Percentiles rank a stretch among this genome's conserved stretches.
These are phyloP conservation scores for Scortechinia acanthostroma DNA, from an alignment of 2,329 filamentous ascomycete genomes.

Conservation along the genomic window DNA sequence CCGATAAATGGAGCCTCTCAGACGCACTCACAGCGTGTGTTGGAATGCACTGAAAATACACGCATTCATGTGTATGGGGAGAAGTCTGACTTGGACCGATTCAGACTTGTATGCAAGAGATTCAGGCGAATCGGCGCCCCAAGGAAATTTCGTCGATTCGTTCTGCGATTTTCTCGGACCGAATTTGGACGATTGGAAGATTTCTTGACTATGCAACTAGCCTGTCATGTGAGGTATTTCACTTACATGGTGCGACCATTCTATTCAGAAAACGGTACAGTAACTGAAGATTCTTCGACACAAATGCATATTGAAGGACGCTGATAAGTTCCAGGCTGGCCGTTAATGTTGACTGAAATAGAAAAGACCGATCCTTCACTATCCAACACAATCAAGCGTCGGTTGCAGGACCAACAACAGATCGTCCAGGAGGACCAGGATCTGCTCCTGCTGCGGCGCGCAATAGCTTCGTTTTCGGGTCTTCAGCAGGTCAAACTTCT, in stretches of 20 bases:
- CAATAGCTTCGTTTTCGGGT: not conserved
- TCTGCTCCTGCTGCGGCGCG: not conserved
- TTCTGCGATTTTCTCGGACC: constrained; percentile 9
- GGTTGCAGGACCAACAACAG: not conserved
- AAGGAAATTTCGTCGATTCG: constrained; percentile 23
- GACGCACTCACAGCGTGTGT: no score
- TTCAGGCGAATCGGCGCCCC: constrained; percentile 28
- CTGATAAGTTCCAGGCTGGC: no score
- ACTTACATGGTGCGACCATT: constrained; percentile 29
- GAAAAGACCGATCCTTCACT: not conserved
- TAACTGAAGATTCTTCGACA: constrained; percentile 4
- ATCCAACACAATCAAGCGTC: not conserved
- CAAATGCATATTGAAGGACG: not conserved
- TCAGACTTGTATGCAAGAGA: constrained; percentile 26
- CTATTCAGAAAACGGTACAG: constrained; percentile 26
- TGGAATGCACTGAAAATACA: constrained; percentile 5
- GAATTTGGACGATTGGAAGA: constrained; percentile 9
- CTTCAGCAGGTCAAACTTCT: not conserved
- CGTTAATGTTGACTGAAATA: no score
- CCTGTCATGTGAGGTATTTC: constrained; percentile 22
- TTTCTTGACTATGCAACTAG: constrained; percentile 19
- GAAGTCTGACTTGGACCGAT: constrained; percentile 25
- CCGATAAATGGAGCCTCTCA: no score
- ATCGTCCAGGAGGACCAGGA: not conserved
- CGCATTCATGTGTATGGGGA: constrained; percentile 12